Conservation (phyloP, 2,329 filamentous ascomycete genomes). For the Colletotrichum musae region DNA sequence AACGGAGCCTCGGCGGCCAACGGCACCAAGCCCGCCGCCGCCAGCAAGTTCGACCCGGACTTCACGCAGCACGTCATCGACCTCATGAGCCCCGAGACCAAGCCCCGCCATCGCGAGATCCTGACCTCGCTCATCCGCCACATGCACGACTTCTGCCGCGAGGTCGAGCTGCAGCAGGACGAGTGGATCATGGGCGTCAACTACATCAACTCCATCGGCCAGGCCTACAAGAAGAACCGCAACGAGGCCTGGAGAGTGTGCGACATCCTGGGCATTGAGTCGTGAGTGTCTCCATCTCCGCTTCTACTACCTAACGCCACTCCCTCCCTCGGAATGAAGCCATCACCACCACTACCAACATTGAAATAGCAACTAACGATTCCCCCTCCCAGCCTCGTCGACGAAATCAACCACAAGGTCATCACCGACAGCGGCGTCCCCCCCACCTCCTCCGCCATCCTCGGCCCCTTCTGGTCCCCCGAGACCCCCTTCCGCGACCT, state of each 20-base stretch:
- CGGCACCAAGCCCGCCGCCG: conserved; percentile 20
- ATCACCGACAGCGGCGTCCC: conserved; percentile 32
- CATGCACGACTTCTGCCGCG: conserved; percentile 39
- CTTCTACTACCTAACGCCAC: neutral
- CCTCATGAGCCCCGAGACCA: conserved; percentile 41
- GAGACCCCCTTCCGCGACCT: conserved; percentile 42
- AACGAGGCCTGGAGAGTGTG: conserved; percentile 41
- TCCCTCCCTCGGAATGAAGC: neutral
- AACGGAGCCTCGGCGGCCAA: conserved; percentile 27
- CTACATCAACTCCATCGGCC: conserved; percentile 42
- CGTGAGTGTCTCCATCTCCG: conserved; percentile 15
- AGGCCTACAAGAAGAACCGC: conserved; percentile 43
- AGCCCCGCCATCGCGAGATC: conserved; percentile 36
- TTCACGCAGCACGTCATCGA: conserved; percentile 42
- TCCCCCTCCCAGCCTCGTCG: conserved; percentile 29
- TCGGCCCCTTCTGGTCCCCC: conserved; percentile 42
- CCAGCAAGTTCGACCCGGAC: conserved; percentile 41
- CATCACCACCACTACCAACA: neutral
- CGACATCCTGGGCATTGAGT: conserved; percentile 40
- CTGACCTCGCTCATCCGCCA: conserved; percentile 39
- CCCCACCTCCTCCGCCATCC: conserved; percentile 40
- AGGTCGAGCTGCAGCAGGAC: conserved; percentile 39
- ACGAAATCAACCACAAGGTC: conserved; percentile 41
- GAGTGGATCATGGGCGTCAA: conserved; percentile 41
- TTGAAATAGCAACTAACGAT: neutral